Evolutionary conservation across 345 rosid species (phyloP).

Genomic region (Gossypium stocksii): DNA sequence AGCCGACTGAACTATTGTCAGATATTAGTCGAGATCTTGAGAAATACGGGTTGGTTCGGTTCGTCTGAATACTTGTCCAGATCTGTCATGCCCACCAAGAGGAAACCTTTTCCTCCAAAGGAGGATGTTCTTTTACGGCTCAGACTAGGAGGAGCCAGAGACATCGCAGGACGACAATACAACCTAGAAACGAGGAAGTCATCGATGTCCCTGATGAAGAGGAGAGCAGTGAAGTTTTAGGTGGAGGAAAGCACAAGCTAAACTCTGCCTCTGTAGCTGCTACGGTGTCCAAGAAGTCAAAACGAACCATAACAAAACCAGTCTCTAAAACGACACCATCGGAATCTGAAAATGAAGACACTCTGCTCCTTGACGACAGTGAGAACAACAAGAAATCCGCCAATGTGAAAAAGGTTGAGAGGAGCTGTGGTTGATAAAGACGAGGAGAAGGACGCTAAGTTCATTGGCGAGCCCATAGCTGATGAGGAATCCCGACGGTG

Average conservation of each 20-base stretch:
- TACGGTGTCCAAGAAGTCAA: background rate
- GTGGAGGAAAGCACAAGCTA: background rate
- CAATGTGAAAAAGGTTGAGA: background rate
- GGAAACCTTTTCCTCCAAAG: background rate
- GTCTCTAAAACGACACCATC: background rate
- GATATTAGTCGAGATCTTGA: no score
- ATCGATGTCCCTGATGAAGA: background rate
- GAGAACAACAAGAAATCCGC: background rate
- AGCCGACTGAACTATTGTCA: no score
- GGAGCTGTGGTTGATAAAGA: background rate
- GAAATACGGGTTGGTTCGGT: no score
- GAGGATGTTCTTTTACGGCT: background rate
- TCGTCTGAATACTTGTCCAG: background rate
- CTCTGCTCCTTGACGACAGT: background rate
- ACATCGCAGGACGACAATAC: background rate
- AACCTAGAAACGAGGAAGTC: background rate
- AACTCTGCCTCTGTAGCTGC: background rate
- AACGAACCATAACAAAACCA: background rate
- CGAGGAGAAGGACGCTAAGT: slow-evolving; percentile 15
- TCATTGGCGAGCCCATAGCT: slow-evolving; percentile 36
- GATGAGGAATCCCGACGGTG: slow-evolving; percentile 35
- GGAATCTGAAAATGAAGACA: background rate
- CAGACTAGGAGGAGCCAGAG: background rate
- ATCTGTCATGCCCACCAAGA: background rate
- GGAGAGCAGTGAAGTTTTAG: background rate